Evolutionary conservation across 2,329 filamentous ascomycete genomes (phyloP).

Genomic region (Didymella segeticola): DNA sequence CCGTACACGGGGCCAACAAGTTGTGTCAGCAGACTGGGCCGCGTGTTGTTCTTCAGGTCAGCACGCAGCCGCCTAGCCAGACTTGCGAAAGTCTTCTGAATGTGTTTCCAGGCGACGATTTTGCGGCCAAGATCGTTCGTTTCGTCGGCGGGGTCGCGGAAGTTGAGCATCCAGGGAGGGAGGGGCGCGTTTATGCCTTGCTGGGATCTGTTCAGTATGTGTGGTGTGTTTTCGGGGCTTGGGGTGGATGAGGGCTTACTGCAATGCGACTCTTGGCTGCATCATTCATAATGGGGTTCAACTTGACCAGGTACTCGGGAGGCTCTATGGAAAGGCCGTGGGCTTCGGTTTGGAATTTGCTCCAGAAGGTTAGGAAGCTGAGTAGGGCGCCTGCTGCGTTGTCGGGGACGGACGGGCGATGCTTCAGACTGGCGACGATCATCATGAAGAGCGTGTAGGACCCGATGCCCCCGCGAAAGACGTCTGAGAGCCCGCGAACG

Average conservation of each 20-base stretch:
- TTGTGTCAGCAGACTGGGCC: slow-evolving; percentile 25
- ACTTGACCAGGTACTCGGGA: slow-evolving; percentile 53
- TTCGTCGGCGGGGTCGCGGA: slow-evolving; percentile 66
- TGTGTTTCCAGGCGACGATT: slow-evolving; percentile 57
- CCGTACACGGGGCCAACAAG: slow-evolving; percentile 32
- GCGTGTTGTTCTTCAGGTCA: slow-evolving; percentile 24
- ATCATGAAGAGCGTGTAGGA: slow-evolving; percentile 65
- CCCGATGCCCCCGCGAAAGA: slow-evolving; percentile 57
- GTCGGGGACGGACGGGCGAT: slow-evolving; percentile 44
- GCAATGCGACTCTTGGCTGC: slow-evolving; percentile 21
- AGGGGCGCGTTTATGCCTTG: slow-evolving; percentile 19
- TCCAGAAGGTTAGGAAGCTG: slow-evolving; percentile 59
- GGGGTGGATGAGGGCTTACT: too few species aligned
- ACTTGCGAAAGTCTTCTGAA: slow-evolving; percentile 53
- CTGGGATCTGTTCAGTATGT: slow-evolving; percentile 23
- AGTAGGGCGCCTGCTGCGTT: slow-evolving; percentile 55
- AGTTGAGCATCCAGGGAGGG: slow-evolving; percentile 53
- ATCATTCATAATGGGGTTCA: slow-evolving; percentile 26
- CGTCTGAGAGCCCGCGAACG: slow-evolving; percentile 57
- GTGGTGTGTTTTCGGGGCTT: too few species aligned
- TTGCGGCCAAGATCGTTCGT: slow-evolving; percentile 64
- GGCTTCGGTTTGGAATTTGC: slow-evolving; percentile 53
- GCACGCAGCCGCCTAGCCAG: slow-evolving; percentile 22
- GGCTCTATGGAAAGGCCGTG: slow-evolving; percentile 60
- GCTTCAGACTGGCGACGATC: slow-evolving; percentile 61